Evolutionary conservation across 129 eudicot genomes (phyloP).

Genomic region (Flaveria robusta): DNA sequence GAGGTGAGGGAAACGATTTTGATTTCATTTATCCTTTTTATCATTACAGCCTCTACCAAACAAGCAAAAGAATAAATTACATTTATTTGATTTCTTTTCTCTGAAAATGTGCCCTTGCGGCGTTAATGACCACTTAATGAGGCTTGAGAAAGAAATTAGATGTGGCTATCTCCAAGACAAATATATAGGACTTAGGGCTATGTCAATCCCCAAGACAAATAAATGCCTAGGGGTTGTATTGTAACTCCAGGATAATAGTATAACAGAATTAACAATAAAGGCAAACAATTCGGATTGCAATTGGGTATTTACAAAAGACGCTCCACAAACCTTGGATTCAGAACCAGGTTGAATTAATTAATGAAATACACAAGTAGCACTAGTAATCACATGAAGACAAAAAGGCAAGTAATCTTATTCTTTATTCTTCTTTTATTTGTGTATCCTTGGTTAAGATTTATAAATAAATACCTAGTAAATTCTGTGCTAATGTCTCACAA

Average conservation of each 20-base stretch:
- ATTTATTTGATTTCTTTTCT: not conserved
- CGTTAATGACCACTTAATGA: no score
- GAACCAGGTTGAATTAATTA: not conserved
- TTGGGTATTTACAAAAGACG: not conserved
- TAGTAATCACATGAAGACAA: not conserved
- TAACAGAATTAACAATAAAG: not conserved
- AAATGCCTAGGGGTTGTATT: not conserved
- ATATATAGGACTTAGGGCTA: not conserved
- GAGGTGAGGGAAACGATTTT: constrained; percentile 8
- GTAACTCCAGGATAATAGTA: not conserved
- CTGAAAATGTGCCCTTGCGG: not conserved
- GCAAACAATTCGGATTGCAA: not conserved
- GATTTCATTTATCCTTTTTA: not conserved
- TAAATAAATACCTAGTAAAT: not conserved
- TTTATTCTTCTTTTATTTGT: constrained; percentile 8
- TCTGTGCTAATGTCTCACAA: not conserved
- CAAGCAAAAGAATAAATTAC: not conserved
- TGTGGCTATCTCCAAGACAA: not conserved
- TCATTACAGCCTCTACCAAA: constrained; percentile 13
- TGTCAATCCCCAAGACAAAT: not conserved
- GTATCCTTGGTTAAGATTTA: not conserved
- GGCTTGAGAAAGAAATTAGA: not conserved
- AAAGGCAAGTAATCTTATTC: not conserved
- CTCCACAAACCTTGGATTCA: not conserved
- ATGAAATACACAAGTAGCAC: not conserved